These are phyloP conservation scores for Eragrostis nindensis DNA, from an alignment of 176 grass and related monocot genomes.

Conservation along the genomic window DNA sequence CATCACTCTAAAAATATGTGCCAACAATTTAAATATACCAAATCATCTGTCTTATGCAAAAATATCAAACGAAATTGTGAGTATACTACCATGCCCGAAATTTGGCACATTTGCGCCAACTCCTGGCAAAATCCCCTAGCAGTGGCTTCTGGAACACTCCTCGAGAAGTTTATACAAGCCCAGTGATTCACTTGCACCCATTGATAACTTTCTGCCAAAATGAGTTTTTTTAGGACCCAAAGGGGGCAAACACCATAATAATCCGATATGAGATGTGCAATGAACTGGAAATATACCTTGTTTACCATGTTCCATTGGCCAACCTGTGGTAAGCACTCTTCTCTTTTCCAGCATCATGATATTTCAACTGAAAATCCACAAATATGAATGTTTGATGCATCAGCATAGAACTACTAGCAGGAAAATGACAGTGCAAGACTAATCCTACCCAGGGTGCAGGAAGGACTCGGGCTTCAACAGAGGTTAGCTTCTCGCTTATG, in stretches of 20 bases:
- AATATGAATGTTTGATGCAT: conserved; percentile 12
- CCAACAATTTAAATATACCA: background rate
- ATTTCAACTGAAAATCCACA: conserved; percentile 76
- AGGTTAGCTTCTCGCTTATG: conserved; percentile 93
- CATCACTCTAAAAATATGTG: conserved; percentile 22
- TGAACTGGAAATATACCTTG: conserved; percentile 59
- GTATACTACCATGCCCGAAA: conserved; percentile 94
- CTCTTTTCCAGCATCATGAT: conserved; percentile 95
- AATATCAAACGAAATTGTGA: conserved; percentile 12
- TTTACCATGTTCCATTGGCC: conserved; percentile 99
- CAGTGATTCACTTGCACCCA: conserved; percentile 88
- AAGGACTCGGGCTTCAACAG: conserved; percentile 95
- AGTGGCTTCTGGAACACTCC: conserved; percentile 96
- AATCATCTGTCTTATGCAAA: background rate
- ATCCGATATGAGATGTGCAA: background rate
- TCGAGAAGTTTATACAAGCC: conserved; percentile 99
- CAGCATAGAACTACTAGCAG: background rate
- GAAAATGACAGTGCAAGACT: conserved; percentile 15
- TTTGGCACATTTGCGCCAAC: conserved; percentile 95
- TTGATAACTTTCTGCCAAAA: conserved; percentile 95
- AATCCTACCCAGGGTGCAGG: conserved; percentile 94
- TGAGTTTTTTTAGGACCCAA: conserved; percentile 11
- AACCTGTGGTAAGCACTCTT: conserved; percentile 98
- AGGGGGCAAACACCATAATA: background rate
- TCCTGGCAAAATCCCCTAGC: conserved; percentile 95